A percentile compares a stretch with the other conserved stretches of the same genome.
Evolutionary conservation across 257 asterid genomes (phyloP).

Genomic region (Echites panduratus): DNA sequence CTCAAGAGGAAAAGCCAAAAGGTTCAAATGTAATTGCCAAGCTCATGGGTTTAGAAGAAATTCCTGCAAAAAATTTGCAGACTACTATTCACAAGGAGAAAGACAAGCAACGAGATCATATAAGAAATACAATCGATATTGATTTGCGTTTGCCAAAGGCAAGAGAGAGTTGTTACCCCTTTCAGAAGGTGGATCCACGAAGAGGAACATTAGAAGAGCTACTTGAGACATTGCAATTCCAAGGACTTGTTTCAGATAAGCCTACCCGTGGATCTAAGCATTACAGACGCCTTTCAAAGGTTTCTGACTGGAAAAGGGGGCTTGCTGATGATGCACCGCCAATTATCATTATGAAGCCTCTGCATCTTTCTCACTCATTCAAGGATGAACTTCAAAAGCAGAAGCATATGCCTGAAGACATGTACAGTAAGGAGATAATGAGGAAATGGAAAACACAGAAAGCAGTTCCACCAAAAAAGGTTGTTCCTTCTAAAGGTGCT

Average conservation of each 20-base stretch:
- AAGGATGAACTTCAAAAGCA: conserved; percentile 12
- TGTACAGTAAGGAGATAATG: conserved; percentile 23
- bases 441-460: conserved; percentile 20
- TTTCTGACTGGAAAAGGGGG: conserved; percentile 22
- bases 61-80: conserved; percentile 22
- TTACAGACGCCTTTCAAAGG: conserved; percentile 9
- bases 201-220: conserved; percentile 43
- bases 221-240: conserved; percentile 48
- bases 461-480: conserved; percentile 22
- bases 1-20: conserved; percentile 34
- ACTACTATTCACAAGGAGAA: conserved; percentile 11
- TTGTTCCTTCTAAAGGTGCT: conserved; percentile 11
- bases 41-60: conserved; percentile 75
- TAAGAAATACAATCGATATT: conserved; percentile 35
- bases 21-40: conserved; percentile 56
- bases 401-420: conserved; percentile 11
- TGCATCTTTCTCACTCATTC: conserved; percentile 14
- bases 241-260: conserved; percentile 44
- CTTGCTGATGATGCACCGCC: conserved; percentile 37
- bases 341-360: conserved; percentile 56
- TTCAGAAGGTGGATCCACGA: conserved; percentile 34
- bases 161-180: conserved; percentile 31
- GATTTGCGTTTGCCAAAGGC: conserved; percentile 59
- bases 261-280: conserved; percentile 20
- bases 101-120: conserved; percentile 21